Evolutionary conservation across 2,329 filamentous ascomycete genomes (phyloP), one percentile per base, ranked within the genome.

Genomic region (Diaporthe capsici): DNA sequence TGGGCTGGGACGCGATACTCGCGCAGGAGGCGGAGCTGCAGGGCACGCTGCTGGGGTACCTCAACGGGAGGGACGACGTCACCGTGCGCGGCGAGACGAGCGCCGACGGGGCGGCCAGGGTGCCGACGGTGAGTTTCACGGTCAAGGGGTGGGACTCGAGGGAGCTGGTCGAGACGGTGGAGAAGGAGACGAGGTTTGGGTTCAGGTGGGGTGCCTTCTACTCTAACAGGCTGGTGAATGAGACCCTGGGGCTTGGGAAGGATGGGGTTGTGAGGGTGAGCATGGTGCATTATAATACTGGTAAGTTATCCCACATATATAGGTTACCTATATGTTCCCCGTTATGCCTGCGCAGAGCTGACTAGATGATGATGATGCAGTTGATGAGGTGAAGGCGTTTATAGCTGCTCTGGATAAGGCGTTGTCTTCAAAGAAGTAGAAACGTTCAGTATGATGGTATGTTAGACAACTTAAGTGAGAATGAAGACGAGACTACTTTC

Each of bases 251-350:
- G 0, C 80, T 92, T 76, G 86, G 84, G 0, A 85, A 88, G 25
- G 90, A 93, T 79, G 92, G 90, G 0, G 90, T 93, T n/a, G 86
- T 92, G 28, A 88, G 92, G 79, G 90, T 93, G 25, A 92, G 90
- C 76, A 86, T 93, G 85, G 86, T 93, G 78, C 92, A 93, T 82
- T 93, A 93, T 80, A 93, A 93, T 79, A 93, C 90, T 10, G 84
- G 88, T 90, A 78, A 85, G 88, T 85, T 55, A 12, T n/a, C 20
- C 70, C 20, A 20, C 28, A 10, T 15, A 20, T 15, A 25, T 42
- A 6, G 20, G 22, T 31, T 55, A 31, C 20, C 4, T 44, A 42
- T 31, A 31, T 31, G 31, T 75, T n/a, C 67, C 28, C 10, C 20
- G 9, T 17, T 8, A 4, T n/a, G n/a, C 47, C 34, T 39, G 53